Base-by-base conservation (phyloP, 805 yeast species). In the Barnettozyma siamensis region DNA sequence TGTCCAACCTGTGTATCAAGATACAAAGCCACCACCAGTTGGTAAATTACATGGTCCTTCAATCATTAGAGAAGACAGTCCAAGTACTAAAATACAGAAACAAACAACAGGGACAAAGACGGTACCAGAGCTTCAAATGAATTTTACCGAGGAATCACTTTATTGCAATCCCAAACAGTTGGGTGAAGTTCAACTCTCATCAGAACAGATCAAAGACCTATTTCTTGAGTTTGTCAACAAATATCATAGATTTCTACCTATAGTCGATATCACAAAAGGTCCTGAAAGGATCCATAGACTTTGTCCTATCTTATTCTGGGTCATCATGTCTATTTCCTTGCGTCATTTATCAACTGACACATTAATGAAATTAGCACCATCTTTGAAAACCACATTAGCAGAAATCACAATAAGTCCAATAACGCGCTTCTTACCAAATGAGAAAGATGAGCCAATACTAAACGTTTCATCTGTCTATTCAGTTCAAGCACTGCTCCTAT, bases 281-380 rank as follows among this genome's bases (percentile, higher is more conserved):
- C 93, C 95, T 1, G 97, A 88, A 51, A 66, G 78, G 35, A 73
- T 89, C 8, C 86, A 84, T 59, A 63, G 77, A 43, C 68, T 85
- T 15, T 88, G 96, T 43, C 96, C 97, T 0, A 82, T 91, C 3
- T 66, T 91, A 16, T 91, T 91, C 56, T 91, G 99, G 99, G 89
- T 91, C 0, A 80, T 91, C 13, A 80, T 89, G 78, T 76, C 88
- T 31, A 83, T 88, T 1, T 86, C 95, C 0, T 65, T 88, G 33
- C 73, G 99, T 45, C 70, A 95, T 42, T 71, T 70, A 45, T 66
- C 68, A 21, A 57, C 67, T 1, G 55, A 43, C 50, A 64, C 58
- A 2, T 74, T 84, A 54, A 66, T 80, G 51, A 65, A 72, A 20
- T 64, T 89, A 33, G 76, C 91, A 2, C 83, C 83, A 1, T 63